Base-by-base conservation (phyloP, 345 rosid genomes). In the Microthlaspi erraticum region DNA sequence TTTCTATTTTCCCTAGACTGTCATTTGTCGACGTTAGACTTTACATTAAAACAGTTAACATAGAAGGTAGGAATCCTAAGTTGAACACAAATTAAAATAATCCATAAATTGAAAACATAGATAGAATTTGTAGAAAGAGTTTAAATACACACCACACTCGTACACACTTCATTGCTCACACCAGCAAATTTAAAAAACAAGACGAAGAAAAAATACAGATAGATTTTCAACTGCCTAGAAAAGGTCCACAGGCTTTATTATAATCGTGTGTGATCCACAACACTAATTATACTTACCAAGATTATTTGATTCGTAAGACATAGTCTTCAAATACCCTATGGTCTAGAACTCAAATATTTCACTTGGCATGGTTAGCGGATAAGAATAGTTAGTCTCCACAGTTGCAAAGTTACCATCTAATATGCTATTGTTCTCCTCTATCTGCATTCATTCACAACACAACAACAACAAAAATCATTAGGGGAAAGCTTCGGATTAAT, bases 311-410 rank as follows among this genome's bases (percentile, higher is more conserved):
- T 62, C 66, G 16, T 64, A 64, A 56, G 41, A 69, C 68, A 63
- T 55, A 69, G 62, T 64, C 66, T 64, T 58, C 55, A 64, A 76
- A 70, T 54, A 69, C 26, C 59, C 26, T 70, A 62, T 63, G 42
- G 77, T 70, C 68, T 87, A 82, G 63, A 46, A 83, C 57, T 85
- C 87, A 81, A 85, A 87, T 64, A 84, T 71, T 20, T 82, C 90
- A 78, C 79, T 83, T 41, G 84, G 87, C 75, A 81, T 78, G 41
- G 84, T 84, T 76, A 85, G 89, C 65, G 90, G 97, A 60, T 79
- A 75, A 53, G 89, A 80, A 82, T 66, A 58, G 70, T 66, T 69
- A 66, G 75, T 65, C 46, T 75, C 77, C 77, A 81, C 60, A 58
- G 84, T 65, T 63, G 71, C 82, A 34, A 80, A 60, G 82, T 79